Evolutionary conservation across 345 rosid genomes (phyloP).

Genomic region (Salix koriyanagi): DNA sequence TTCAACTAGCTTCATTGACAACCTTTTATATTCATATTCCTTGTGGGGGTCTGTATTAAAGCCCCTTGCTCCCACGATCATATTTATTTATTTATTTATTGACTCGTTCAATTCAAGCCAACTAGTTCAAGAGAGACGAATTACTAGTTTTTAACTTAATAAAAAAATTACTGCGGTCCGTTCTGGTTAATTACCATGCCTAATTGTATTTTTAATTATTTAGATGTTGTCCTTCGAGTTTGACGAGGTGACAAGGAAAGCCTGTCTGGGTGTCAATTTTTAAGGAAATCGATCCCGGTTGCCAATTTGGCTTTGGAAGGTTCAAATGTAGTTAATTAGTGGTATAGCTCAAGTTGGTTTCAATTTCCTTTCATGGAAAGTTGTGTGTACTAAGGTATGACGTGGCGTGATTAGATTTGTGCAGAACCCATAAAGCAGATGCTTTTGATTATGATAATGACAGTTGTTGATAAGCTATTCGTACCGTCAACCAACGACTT

Average conservation of each 20-base stretch:
- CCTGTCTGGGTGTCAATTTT: neutral
- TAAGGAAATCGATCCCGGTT: neutral
- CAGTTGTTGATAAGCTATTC: neutral
- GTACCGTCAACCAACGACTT: neutral
- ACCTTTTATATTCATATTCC: no score
- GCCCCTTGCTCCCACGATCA: no score
- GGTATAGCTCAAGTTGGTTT: neutral
- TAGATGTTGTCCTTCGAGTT: neutral
- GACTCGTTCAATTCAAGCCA: constrained; percentile 7
- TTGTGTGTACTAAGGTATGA: neutral
- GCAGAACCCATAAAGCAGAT: neutral
- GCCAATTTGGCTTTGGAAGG: neutral
- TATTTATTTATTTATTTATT: no score
- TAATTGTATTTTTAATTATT: no score
- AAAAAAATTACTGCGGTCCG: neutral
- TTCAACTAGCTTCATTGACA: no score
- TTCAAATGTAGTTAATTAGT: neutral
- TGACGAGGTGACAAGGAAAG: neutral
- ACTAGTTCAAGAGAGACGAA: neutral
- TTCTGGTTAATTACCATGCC: neutral
- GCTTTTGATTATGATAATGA: neutral
- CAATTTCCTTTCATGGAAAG: neutral
- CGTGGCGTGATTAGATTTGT: neutral
- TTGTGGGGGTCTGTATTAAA: no score
- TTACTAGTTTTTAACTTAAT: neutral